Conservation (phyloP, 2,329 filamentous ascomycete genomes). For the Penicillium sp. region DNA sequence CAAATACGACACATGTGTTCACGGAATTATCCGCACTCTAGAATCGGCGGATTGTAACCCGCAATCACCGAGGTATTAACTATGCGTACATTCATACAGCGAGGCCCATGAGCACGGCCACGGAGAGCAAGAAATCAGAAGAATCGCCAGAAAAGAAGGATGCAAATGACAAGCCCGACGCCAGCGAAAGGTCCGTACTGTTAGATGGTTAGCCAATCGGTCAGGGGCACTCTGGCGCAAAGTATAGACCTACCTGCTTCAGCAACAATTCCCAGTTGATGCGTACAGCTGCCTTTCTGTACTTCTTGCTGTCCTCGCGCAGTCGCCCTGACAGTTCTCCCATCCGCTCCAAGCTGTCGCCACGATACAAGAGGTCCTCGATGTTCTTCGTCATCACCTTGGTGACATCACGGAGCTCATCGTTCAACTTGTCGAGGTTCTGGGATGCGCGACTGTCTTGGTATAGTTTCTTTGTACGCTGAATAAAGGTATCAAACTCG, state of each 20-base stretch:
- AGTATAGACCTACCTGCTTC: conserved; percentile 64
- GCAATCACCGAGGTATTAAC: conserved; percentile 35
- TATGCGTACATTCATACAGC: conserved; percentile 39
- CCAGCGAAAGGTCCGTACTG: conserved; percentile 85
- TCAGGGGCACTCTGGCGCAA: not conserved
- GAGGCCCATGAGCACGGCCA: conserved; percentile 12
- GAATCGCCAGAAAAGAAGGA: conserved; percentile 92
- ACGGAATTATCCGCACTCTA: conserved; percentile 11
- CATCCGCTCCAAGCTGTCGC: conserved; percentile 94
- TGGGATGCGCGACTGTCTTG: conserved; percentile 85
- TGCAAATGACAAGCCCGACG: conserved; percentile 74
- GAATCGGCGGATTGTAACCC: conserved; percentile 28
- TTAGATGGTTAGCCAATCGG: conserved; percentile 23
- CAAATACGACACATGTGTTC: conserved; percentile 2
- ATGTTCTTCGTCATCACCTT: conserved; percentile 99
- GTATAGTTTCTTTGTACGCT: conserved; percentile 88
- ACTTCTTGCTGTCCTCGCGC: conserved; percentile 91
- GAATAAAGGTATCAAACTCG: conserved; percentile 97
- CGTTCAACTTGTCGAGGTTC: conserved; percentile 93
- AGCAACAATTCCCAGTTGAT: conserved; percentile 98
- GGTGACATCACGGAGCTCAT: conserved; percentile 95
- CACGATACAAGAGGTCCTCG: conserved; percentile 91
- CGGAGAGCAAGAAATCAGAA: conserved; percentile 55
- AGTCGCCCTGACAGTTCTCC: conserved; percentile 86
- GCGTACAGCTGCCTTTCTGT: conserved; percentile 82